These are phyloP conservation scores for Bathelium albidoporum DNA, from an alignment of 495 filamentous ascomycete species.

Conservation along the genomic window DNA sequence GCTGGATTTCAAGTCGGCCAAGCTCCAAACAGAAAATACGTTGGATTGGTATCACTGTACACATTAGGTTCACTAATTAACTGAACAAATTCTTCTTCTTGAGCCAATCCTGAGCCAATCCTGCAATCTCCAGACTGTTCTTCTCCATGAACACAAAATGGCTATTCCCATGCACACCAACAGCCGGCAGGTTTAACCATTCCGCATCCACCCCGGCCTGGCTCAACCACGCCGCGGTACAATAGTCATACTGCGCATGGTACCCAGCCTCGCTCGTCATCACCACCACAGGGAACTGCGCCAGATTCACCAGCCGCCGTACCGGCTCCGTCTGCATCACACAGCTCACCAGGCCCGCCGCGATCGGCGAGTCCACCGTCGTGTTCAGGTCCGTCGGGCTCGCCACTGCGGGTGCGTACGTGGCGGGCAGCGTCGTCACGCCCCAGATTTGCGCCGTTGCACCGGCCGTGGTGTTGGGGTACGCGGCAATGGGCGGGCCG, in stretches of 20 bases:
- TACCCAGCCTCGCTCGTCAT: constrained; percentile 45
- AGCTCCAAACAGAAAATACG: too few relatives aligned
- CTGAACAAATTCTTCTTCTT: background rate
- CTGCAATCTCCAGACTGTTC: constrained; percentile 39
- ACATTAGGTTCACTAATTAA: too few relatives aligned
- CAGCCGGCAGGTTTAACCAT: constrained; percentile 36
- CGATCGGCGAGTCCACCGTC: background rate
- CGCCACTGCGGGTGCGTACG: constrained; percentile 38
- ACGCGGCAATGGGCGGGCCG: constrained; percentile 22
- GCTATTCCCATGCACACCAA: constrained; percentile 45
- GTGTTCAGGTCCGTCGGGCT: constrained; percentile 26
- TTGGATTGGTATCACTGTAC: too few relatives aligned
- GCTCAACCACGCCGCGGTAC: constrained; percentile 41
- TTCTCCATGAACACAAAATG: constrained; percentile 52
- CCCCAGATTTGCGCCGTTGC: constrained; percentile 20
- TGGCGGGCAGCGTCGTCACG: constrained; percentile 25
- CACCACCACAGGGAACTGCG: constrained; percentile 36
- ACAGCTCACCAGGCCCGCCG: constrained; percentile 22
- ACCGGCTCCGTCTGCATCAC: constrained; percentile 40
- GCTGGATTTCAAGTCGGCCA: too few relatives aligned
- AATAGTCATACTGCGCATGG: constrained; percentile 49
- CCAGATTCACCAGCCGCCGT: constrained; percentile 40
- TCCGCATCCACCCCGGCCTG: constrained; percentile 45
- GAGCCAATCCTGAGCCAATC: background rate
- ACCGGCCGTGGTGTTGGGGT: constrained; percentile 7